These are phyloP conservation scores for Gentiana dahurica DNA, from an alignment of 257 asterid genomes.

Conservation along the genomic window DNA sequence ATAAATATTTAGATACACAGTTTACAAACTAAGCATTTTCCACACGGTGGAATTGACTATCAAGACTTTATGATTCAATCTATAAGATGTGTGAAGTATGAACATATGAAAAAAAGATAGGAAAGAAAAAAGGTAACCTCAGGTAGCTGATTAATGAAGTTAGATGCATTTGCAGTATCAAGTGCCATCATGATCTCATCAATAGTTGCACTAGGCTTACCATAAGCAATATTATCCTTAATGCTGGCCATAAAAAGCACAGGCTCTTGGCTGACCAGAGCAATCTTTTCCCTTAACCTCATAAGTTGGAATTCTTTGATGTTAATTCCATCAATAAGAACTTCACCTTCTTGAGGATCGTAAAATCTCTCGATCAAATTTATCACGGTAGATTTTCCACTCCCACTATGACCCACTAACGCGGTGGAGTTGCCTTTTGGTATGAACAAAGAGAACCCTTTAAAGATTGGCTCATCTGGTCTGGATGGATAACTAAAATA, in stretches of 20 bases:
- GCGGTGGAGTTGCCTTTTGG: constrained; percentile 25
- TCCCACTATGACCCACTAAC: constrained; percentile 7
- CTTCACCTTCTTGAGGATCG: constrained; percentile 7
- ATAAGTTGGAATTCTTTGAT: constrained; percentile 6
- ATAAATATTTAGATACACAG: constrained; percentile 1
- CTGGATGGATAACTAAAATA: constrained; percentile 44
- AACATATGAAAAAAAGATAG: no score
- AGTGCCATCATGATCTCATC: constrained; percentile 55
- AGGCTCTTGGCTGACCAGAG: constrained; percentile 8
- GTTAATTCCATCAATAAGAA: constrained; percentile 10
- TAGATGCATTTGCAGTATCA: constrained; percentile 64
- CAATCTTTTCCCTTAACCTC: constrained; percentile 7
- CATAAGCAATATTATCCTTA: constrained; percentile 6
- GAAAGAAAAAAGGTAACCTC: constrained; percentile 20
- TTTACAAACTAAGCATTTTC: background rate
- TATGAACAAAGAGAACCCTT: constrained; percentile 24
- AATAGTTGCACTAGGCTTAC: constrained; percentile 10
- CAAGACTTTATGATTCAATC: no score
- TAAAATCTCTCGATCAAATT: constrained; percentile 9
- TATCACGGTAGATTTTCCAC: constrained; percentile 7
- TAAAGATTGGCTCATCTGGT: constrained; percentile 25
- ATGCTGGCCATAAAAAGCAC: constrained; percentile 5
- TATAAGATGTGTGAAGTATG: background rate
- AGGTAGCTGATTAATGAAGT: constrained; percentile 13
- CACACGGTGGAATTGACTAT: no score